Conservation (phyloP, 345 rosid genomes). For the Kandelia obovata region DNA sequence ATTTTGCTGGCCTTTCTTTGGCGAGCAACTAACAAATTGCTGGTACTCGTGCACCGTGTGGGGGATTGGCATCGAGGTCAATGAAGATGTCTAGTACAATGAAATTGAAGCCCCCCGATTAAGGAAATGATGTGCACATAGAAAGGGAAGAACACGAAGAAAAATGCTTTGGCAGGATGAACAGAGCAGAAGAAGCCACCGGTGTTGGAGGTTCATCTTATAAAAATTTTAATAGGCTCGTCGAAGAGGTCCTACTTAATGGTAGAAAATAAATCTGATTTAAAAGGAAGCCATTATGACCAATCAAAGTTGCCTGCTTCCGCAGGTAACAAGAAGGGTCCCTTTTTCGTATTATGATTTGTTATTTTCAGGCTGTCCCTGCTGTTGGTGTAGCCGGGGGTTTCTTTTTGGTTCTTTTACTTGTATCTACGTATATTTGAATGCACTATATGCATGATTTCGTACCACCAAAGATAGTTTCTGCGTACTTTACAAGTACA, state of each 20-base stretch:
- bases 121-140: slow-evolving; percentile 27
- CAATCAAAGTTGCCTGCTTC: no score
- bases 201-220: slow-evolving; percentile 24
- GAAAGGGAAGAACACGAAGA: slow-evolving; percentile 16
- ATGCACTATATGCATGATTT: no score
- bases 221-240: slow-evolving; percentile 15
- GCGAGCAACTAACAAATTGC: slow-evolving; percentile 33
- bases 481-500: no score
- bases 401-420: no score
- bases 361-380: no score
- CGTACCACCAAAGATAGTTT: no score
- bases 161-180: slow-evolving; percentile 28
- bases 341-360: no score
- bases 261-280: neutral
- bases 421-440: no score
- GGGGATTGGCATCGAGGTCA: slow-evolving; percentile 32
- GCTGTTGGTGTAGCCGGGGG: no score
- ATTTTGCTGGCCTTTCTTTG: slow-evolving; percentile 38
- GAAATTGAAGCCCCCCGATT: slow-evolving; percentile 15
- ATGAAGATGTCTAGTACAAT: slow-evolving; percentile 22
- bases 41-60: slow-evolving; percentile 21
- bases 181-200: slow-evolving; percentile 26
- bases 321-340: no score
- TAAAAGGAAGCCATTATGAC: no score
- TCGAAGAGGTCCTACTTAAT: slow-evolving; percentile 17